Percentiles rank a stretch among this genome's conserved stretches.
These are phyloP conservation scores for Diaporthe longicolla DNA, from an alignment of 2,329 filamentous ascomycete species.

Conservation along the genomic window DNA sequence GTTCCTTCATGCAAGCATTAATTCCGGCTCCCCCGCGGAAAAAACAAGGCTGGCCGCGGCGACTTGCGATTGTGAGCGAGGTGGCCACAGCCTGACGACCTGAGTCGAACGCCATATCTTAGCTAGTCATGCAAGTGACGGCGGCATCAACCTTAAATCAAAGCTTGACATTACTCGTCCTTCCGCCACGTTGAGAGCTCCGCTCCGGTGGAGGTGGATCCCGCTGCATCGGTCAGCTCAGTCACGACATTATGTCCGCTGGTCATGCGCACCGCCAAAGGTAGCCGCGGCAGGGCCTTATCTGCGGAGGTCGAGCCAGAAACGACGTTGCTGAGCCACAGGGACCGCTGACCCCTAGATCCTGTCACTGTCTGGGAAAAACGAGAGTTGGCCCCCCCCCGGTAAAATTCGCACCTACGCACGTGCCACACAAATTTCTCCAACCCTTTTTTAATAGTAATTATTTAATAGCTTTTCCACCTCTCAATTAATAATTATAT, in stretches of 20 bases:
- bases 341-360: background rate
- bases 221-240: background rate
- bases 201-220: constrained; percentile 10
- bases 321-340: background rate
- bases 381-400: too few species aligned
- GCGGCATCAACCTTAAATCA: background rate
- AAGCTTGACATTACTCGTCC: constrained; percentile 19
- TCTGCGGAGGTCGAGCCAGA: background rate
- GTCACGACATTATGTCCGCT: background rate
- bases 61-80: background rate
- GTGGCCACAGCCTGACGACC: background rate
- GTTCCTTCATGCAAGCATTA: background rate
- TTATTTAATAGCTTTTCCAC: too few species aligned
- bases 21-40: background rate
- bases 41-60: background rate
- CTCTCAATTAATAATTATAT: too few species aligned
- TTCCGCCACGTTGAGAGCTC: background rate
- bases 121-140: background rate
- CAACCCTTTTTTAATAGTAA: too few species aligned
- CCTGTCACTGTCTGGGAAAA: too few species aligned
- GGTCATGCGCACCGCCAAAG: background rate
- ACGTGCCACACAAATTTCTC: too few species aligned
- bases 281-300: background rate
- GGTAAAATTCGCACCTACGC: too few species aligned
- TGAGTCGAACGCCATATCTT: background rate